These are phyloP conservation scores for Aureobasidium subglaciale DNA, from an alignment of 2,329 filamentous ascomycete species.

Conservation along the genomic window DNA sequence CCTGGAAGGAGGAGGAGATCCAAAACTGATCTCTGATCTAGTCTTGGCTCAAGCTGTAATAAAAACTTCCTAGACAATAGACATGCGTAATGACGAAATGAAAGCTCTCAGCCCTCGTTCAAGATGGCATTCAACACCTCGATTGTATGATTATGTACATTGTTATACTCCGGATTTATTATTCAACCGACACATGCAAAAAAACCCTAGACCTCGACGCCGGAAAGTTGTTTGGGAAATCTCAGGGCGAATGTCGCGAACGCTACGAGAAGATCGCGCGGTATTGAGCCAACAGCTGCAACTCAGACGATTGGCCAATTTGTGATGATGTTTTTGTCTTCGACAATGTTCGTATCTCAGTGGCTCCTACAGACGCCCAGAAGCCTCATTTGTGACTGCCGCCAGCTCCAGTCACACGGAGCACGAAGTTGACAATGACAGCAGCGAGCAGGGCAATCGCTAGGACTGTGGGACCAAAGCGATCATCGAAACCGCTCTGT, in stretches of 20 bases:
- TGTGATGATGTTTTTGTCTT: neutral
- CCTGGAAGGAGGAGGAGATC: conserved; percentile 39
- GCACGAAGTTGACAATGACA: conserved; percentile 91
- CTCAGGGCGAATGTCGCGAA: neutral
- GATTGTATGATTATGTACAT: conserved; percentile 9
- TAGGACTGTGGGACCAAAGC: conserved; percentile 85
- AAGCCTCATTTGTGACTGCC: conserved; percentile 19
- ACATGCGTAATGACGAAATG: neutral
- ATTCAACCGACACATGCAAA: conserved; percentile 1
- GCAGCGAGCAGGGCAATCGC: conserved; percentile 79
- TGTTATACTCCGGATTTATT: neutral
- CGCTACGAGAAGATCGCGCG: neutral
- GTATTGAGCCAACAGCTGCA: neutral
- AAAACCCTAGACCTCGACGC: neutral
- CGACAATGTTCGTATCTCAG: neutral
- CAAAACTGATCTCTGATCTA: neutral
- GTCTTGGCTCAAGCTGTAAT: neutral
- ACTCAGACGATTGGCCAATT: neutral
- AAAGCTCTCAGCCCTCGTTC: neutral
- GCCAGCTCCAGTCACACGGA: conserved; percentile 52
- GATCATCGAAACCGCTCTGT: conserved; percentile 93
- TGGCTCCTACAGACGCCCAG: neutral
- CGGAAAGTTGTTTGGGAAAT: conserved; percentile 1
- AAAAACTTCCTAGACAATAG: neutral
- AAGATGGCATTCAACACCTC: neutral